Percentiles rank a stretch among this genome's conserved stretches.
Conservation (phyloP, 2,329 filamentous ascomycete species). For the Hypoxylon sp. region DNA sequence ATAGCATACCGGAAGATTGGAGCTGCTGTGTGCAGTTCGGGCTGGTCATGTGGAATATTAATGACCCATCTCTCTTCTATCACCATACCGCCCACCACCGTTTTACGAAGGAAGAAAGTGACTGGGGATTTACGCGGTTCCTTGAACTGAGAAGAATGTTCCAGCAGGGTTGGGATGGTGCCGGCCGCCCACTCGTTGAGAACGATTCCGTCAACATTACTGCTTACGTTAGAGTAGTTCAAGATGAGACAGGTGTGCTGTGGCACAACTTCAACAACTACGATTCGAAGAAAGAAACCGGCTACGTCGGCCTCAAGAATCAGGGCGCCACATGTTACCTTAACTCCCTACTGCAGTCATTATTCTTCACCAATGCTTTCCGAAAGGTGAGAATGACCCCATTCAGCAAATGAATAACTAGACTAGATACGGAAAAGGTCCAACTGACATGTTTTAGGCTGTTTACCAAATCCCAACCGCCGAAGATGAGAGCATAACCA, state of each 20-base stretch:
- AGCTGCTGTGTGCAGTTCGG: conserved; percentile 97
- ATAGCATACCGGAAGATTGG: conserved; percentile 88
- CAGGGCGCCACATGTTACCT: conserved; percentile 94
- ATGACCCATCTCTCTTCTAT: conserved; percentile 87
- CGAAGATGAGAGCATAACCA: conserved; percentile 82
- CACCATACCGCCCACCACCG: conserved; percentile 92
- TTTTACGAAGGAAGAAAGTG: conserved; percentile 95
- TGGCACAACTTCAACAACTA: conserved; percentile 96
- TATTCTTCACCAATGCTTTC: conserved; percentile 93
- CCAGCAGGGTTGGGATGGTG: conserved; percentile 79
- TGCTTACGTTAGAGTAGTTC: conserved; percentile 84
- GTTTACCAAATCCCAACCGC: conserved; percentile 98
- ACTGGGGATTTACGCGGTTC: conserved; percentile 99
- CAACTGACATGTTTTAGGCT: conserved; percentile 69
- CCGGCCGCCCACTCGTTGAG: conserved; percentile 79
- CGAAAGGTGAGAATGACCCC: conserved; percentile 76
- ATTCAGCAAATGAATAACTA: background rate
- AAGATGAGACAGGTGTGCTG: conserved; percentile 88
- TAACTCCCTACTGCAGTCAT: conserved; percentile 85
- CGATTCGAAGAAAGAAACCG: conserved; percentile 99
- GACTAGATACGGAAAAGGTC: conserved; percentile 1
- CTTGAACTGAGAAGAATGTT: conserved; percentile 90
- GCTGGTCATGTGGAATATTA: conserved; percentile 92
- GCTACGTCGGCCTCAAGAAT: conserved; percentile 96
- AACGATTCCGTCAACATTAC: conserved; percentile 84